Evolutionary conservation across 768 basidiomycete genomes (phyloP), one percentile per base, ranked within the genome.

Genomic region (Leccinum subgranulosum): DNA sequence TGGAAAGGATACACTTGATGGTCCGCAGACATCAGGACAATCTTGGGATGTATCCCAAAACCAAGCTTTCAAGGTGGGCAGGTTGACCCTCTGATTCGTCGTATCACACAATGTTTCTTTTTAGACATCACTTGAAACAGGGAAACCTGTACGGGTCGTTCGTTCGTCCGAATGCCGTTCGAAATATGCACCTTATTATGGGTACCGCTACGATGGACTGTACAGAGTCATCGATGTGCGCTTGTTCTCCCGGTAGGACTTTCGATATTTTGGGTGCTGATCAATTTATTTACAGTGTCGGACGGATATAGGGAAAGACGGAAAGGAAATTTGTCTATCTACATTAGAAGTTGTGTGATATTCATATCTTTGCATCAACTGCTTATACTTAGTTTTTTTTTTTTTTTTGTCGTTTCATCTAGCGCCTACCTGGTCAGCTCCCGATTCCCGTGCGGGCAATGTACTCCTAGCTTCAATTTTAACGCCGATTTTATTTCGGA

Each of bases 171-270:
- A 9, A 9, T 50, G 56, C 29, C 23, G 5, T 6, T 73, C 73
- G 9, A 51, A 56, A 34, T 74, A 66, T 57, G 68, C 73, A 8
- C 71, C 71, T 8, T 4, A 12, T 1, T 3, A 27, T 2, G 70
- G 68, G 6, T 65, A 59, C 28, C 71, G 71, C 1, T 73, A 74
- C 31, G 71, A 74, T 34, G 73, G 73, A 17, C 34, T 73, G 2
- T 73, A 73, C 56, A 67, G 19, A 31, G 59, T 72, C 1, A 33
- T 59, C 1, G 33, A 49, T 5, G 73, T 72, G 43, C 43, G 59
- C 39, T 17, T 33, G 12, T 49, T 21, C 4, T 17, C 41, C 14
- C 23, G 6, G 4, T 48, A 8, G 7, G 12, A 6, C 23, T 52
- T 46, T n/a, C 10, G 5, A 27, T 49, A 28, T n/a, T 34, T 51